Evolutionary conservation across 129 eudicot species (phyloP).

Genomic region (Sambucus nigra): DNA sequence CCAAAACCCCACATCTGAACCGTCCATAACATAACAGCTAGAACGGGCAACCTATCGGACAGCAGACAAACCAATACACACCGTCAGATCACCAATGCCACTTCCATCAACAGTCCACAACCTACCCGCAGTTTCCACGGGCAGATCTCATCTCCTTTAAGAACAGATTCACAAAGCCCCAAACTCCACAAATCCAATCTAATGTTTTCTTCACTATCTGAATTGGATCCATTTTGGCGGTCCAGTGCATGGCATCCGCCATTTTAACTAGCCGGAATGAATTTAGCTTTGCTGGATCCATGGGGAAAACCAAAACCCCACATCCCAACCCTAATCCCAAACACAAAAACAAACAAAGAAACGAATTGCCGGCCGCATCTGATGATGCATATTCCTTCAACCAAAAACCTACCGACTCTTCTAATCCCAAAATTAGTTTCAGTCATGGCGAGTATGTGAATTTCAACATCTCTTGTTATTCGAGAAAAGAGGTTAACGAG

Average conservation of each 20-base stretch:
- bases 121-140: constrained; percentile 50
- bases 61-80: constrained; percentile 20
- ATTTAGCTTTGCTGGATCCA: constrained; percentile 36
- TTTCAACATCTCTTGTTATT: constrained; percentile 35
- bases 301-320: constrained; percentile 57
- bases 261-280: constrained; percentile 67
- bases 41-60: constrained; percentile 39
- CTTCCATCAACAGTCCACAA: constrained; percentile 16
- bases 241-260: constrained; percentile 67
- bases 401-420: constrained; percentile 24
- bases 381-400: too few relatives aligned
- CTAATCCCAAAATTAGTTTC: constrained; percentile 11
- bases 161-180: constrained; percentile 80
- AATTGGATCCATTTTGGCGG: constrained; percentile 9
- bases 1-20: too few relatives aligned
- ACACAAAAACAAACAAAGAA: constrained; percentile 22
- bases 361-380: constrained; percentile 33
- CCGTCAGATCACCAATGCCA: constrained; percentile 36
- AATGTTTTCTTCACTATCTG: constrained; percentile 17
- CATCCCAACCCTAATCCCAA: constrained; percentile 32
- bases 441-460: constrained; percentile 39
- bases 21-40: constrained; percentile 44
- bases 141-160: constrained; percentile 91
- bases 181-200: constrained; percentile 6
- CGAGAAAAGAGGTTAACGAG: constrained; percentile 42